Evolutionary conservation across 108 stramenopile genomes (phyloP), one percentile per base, ranked within the genome.

Genomic region (Cylindrotheca fusiformis): DNA sequence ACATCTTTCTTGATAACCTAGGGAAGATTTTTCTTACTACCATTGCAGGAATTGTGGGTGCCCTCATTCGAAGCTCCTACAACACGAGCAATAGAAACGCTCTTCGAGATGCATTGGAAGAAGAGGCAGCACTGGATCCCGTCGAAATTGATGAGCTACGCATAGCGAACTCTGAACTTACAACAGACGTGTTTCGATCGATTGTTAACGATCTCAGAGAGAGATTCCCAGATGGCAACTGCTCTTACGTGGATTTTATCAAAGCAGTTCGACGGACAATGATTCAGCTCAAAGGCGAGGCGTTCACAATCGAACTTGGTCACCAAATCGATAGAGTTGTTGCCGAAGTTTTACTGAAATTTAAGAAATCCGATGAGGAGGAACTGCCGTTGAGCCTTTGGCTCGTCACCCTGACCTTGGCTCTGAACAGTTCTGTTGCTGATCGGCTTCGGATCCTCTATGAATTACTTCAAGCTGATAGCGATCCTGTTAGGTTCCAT

Each of bases 1-100:
- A 90, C 67, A 65, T 90, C 17, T 88, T 95, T 58, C 72, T 94
- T 4, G 93, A 94, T 68, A 83, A 94, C 60, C 74, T 94, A n/a
- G 92, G 92, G 17, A 77, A 66, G 25, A 85, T 85, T 31, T 82
- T 86, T 55, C 67, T 89, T 19, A 31, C 71, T 23, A 64, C 71
- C 20, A 88, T 95, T 56, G 87, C 72, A 0, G 20, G 74, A 23
- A 61, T 95, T 44, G 74, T 95, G 22, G 62, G 76, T 4, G 60
- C 60, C 0, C 66, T 95, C 45, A 57, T 91, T 2, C 74, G 93
- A 0, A 77, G 77, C n/a, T 85, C 84, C 33, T 67, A 67, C 45
- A 69, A 72, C 14, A 84, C 79, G 31, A 78, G 67, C 41, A 79
- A 84, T 47, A 60, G 73, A 17, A 75, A 74, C 26, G 65, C 52